phyloP scores from a whole-genome alignment of 2,329 filamentous ascomycete species.

The Aspergillus hortae region DNA sequence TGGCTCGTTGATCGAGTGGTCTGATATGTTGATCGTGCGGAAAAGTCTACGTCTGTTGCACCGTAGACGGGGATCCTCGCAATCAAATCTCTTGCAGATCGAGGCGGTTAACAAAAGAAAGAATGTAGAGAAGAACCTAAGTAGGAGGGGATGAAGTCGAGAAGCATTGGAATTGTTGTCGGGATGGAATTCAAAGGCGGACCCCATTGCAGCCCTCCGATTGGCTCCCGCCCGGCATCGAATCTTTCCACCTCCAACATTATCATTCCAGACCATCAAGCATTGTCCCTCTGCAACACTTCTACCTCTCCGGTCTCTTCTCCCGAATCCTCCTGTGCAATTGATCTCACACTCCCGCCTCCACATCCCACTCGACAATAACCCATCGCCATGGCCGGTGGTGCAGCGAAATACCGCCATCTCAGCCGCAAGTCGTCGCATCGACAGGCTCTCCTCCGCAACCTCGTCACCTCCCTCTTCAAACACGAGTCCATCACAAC shows the following conservation, averaged over 20 bases:
- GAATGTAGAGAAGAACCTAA: no score
- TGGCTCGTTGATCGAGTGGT: neutral
- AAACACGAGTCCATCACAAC: slow-evolving; percentile 90
- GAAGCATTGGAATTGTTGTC: no score
- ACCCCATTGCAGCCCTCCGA: slow-evolving; percentile 23
- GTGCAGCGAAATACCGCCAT: slow-evolving; percentile 81
- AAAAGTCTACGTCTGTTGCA: neutral
- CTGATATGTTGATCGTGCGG: no score
- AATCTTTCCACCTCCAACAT: slow-evolving; percentile 24
- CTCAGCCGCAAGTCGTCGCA: slow-evolving; percentile 82
- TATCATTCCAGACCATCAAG: no score
- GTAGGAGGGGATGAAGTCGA: neutral
- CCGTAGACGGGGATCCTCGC: neutral
- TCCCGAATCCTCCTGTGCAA: neutral
- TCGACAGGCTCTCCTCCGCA: slow-evolving; percentile 86
- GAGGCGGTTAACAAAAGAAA: no score
- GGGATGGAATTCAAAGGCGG: neutral
- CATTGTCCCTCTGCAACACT: slow-evolving; percentile 1
- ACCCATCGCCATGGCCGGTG: slow-evolving; percentile 69
- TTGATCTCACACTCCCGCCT: neutral
- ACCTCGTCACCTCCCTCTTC: slow-evolving; percentile 92
- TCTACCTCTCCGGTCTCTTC: slow-evolving; percentile 2
- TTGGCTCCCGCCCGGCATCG: slow-evolving; percentile 30
- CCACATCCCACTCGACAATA: neutral
- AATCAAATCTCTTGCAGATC: neutral